Evolutionary conservation across 2,329 filamentous ascomycete species (phyloP), one percentile per base, ranked within the genome.

Genomic region (Polychaeton citri): DNA sequence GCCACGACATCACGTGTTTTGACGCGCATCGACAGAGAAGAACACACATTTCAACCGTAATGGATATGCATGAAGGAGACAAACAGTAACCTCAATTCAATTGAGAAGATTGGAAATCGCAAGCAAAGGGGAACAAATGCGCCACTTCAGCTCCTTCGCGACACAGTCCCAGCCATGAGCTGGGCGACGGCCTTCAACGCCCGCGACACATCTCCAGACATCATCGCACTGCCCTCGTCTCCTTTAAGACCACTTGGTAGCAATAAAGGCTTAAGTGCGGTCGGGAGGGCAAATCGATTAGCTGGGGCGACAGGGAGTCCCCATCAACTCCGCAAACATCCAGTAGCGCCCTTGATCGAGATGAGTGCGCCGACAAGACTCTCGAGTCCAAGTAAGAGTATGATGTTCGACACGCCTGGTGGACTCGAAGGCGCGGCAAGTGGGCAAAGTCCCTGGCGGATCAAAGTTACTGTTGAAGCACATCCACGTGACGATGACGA

Each of bases 391-490:
- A 51, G 57, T 32, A 68, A 67, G 39, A 63, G 63, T 1, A 59
- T 68, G 48, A 48, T 64, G 30, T 41, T 68, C 43, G 59, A 59
- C 40, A 62, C 63, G 6, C 24, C 24, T 5, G 24, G 7, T 7
- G 12, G 15, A 7, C 12, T 16, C 12, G 18, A 32, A 3, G 59
- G 57, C 13, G 47, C 54, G 10, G 46, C 50, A 9, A 51, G 50
- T 12, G 57, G 53, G 36, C 54, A 52, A 19, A 66, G 61, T 44
- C 65, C 65, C 15, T 67, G 62, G 63, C 58, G 59, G 38, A 65
- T 68, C 50, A 65, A 63, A 38, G 64, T 69, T 37, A 69, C 65
- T 2, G 65, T 69, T 7, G 53, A 68, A 43, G 63, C 64, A 10
- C 62, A 66, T 42, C 62, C 61, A 24, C 51, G 52, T 13, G 20